phyloP scores from a whole-genome alignment of 2,329 filamentous ascomycete genomes.

The Dothideomycetes sp. region DNA sequence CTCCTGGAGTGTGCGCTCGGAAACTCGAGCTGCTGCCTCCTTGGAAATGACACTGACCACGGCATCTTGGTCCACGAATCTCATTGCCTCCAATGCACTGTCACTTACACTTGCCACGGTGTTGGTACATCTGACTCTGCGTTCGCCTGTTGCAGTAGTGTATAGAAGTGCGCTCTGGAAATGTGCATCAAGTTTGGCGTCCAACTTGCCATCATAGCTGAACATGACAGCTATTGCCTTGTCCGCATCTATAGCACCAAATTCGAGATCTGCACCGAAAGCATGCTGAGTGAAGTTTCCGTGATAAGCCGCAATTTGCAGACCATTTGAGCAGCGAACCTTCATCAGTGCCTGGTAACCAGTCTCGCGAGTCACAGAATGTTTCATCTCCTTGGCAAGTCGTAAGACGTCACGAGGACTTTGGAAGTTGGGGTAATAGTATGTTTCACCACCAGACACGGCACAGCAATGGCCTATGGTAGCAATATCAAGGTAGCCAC shows the following conservation, averaged over 20 bases:
- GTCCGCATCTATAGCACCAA: constrained; percentile 85
- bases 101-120: constrained; percentile 88
- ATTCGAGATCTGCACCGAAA: constrained; percentile 87
- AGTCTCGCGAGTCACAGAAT: constrained; percentile 79
- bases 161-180: constrained; percentile 95
- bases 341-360: constrained; percentile 97
- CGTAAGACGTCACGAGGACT: constrained; percentile 76
- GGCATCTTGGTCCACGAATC: constrained; percentile 91
- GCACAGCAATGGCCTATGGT: constrained; percentile 62
- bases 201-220: constrained; percentile 93
- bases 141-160: constrained; percentile 80
- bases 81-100: constrained; percentile 72
- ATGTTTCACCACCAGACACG: constrained; percentile 87
- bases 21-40: constrained; percentile 81
- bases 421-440: constrained; percentile 95
- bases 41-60: constrained; percentile 83
- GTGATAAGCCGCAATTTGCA: constrained; percentile 89
- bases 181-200: constrained; percentile 90
- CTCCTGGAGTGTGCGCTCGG: constrained; percentile 70
- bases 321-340: constrained; percentile 90
- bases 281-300: constrained; percentile 95
- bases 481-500: constrained; percentile 85
- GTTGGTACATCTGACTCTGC: constrained; percentile 86
- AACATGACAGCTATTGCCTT: constrained; percentile 90
- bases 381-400: constrained; percentile 74